Conservation (phyloP, 768 basidiomycete species). For the Floccularia luteovirens region DNA sequence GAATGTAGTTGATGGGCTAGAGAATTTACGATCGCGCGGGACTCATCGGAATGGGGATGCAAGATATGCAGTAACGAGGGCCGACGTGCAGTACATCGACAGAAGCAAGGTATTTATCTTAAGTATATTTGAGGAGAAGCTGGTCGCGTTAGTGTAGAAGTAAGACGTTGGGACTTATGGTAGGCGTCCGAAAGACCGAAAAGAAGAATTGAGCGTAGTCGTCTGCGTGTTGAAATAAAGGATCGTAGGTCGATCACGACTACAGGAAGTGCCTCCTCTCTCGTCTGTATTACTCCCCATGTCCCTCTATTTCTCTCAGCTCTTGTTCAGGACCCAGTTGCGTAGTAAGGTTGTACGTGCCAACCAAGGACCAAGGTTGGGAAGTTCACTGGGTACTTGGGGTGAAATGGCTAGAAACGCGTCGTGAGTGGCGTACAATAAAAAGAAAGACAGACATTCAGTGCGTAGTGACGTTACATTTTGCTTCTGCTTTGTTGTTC, state of each 20-base stretch:
- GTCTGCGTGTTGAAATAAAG: slow-evolving; percentile 24
- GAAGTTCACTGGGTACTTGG: no score
- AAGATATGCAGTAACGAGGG: slow-evolving; percentile 64
- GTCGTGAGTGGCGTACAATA: slow-evolving; percentile 9
- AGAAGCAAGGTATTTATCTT: slow-evolving; percentile 19
- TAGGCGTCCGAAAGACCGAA: slow-evolving; percentile 20
- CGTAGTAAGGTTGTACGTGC: slow-evolving; percentile 69
- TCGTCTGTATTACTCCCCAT: slow-evolving; percentile 12
- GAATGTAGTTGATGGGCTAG: slow-evolving; percentile 17
- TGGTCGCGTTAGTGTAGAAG: slow-evolving; percentile 27
- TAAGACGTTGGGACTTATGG: slow-evolving; percentile 9
- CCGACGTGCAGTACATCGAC: slow-evolving; percentile 36
- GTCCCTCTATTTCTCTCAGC: slow-evolving; percentile 47
- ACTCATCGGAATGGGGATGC: slow-evolving; percentile 21
- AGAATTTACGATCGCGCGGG: slow-evolving; percentile 25
- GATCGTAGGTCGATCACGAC: slow-evolving; percentile 12
- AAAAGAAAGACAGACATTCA: slow-evolving; percentile 26
- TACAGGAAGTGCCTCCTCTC: slow-evolving; percentile 6
- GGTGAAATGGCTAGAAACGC: slow-evolving; percentile 7
- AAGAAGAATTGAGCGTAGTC: slow-evolving; percentile 41
- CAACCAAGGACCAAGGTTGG: slow-evolving; percentile 68
- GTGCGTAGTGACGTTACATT: slow-evolving; percentile 52
- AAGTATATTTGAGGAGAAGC: slow-evolving; percentile 27
- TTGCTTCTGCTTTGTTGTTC: slow-evolving; percentile 42
- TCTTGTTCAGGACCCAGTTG: slow-evolving; percentile 59